These are phyloP conservation scores for Chenopodium formosanum DNA, from an alignment of 148 eudicot species.

Conservation along the genomic window DNA sequence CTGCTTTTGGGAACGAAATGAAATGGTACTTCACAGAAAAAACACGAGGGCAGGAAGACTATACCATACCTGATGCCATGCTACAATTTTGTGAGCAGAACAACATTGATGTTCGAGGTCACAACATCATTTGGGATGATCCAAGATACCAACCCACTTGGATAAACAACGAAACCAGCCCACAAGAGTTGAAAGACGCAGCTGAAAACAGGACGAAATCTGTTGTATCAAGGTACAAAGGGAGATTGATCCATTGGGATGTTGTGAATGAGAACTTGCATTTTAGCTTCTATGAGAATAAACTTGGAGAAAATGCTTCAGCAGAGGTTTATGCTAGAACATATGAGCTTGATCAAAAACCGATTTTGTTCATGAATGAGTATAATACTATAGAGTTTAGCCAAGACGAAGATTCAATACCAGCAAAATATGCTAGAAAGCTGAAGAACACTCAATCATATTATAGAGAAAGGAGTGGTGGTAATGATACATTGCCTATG, in stretches of 20 bases:
- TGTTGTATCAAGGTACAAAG: conserved; percentile 55
- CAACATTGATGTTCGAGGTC: conserved; percentile 40
- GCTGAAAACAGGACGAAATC: conserved; percentile 37
- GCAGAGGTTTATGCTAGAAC: conserved; percentile 41
- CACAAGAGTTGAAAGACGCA: conserved; percentile 27
- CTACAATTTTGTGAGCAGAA: conserved; percentile 36
- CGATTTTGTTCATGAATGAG: conserved; percentile 61
- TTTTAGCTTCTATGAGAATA: conserved; percentile 40
- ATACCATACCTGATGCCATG: conserved; percentile 41
- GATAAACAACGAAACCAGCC: conserved; percentile 27
- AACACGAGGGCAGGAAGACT: conserved; percentile 35
- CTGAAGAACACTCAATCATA: conserved; percentile 34
- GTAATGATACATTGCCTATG: conserved; percentile 29
- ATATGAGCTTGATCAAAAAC: conserved; percentile 39
- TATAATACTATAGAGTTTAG: conserved; percentile 51
- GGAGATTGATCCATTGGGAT: conserved; percentile 63
- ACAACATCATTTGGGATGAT: conserved; percentile 46
- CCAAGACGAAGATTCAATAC: conserved; percentile 35
- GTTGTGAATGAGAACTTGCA: conserved; percentile 76
- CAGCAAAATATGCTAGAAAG: conserved; percentile 48
- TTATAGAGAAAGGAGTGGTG: conserved; percentile 27
- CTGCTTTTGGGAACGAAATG: conserved; percentile 49
- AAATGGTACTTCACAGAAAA: conserved; percentile 45
- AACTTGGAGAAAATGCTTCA: conserved; percentile 56
- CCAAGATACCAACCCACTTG: conserved; percentile 41